A percentile compares a stretch with the other conserved stretches of the same genome.
Evolutionary conservation across 2,329 filamentous ascomycete genomes (phyloP).

Genomic region (Stemphylium lycopersici): DNA sequence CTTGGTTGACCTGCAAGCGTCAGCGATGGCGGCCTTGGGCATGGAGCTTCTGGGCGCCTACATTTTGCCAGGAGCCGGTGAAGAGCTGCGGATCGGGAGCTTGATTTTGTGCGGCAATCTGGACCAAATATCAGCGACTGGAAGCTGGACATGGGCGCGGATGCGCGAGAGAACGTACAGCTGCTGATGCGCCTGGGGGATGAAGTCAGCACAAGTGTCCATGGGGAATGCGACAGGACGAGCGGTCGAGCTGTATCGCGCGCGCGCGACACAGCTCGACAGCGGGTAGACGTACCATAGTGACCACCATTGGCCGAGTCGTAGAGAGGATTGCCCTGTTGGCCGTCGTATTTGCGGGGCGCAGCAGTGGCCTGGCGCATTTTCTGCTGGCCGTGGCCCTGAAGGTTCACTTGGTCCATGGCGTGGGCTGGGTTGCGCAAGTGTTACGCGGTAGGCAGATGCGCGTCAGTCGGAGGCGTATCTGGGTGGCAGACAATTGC

Average conservation of each 20-base stretch:
- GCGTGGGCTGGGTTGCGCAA: slow-evolving; percentile 34
- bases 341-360: slow-evolving; percentile 56
- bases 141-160: slow-evolving; percentile 13
- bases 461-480: slow-evolving; percentile 26
- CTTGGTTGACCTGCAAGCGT: slow-evolving; percentile 81
- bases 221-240: slow-evolving; percentile 11
- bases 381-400: slow-evolving; percentile 46
- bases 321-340: slow-evolving; percentile 57
- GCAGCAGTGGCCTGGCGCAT: slow-evolving; percentile 45
- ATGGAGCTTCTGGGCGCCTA: slow-evolving; percentile 48
- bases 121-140: slow-evolving; percentile 47
- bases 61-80: slow-evolving; percentile 94
- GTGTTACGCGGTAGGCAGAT: slow-evolving; percentile 42
- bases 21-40: slow-evolving; percentile 20
- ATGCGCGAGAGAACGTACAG: slow-evolving; percentile 59
- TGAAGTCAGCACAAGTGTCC: slow-evolving; percentile 25
- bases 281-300: slow-evolving; percentile 51
- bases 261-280: slow-evolving; percentile 1
- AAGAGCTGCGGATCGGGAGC: slow-evolving; percentile 90
- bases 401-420: slow-evolving; percentile 49
- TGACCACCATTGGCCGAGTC: slow-evolving; percentile 56
- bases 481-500: slow-evolving; percentile 5
- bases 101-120: slow-evolving; percentile 87
- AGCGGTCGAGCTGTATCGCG: not conserved
- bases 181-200: slow-evolving; percentile 67